Percentiles rank a stretch among this genome's conserved stretches.
Conservation (phyloP, 768 basidiomycete genomes). For the Mrakia blollopis region DNA sequence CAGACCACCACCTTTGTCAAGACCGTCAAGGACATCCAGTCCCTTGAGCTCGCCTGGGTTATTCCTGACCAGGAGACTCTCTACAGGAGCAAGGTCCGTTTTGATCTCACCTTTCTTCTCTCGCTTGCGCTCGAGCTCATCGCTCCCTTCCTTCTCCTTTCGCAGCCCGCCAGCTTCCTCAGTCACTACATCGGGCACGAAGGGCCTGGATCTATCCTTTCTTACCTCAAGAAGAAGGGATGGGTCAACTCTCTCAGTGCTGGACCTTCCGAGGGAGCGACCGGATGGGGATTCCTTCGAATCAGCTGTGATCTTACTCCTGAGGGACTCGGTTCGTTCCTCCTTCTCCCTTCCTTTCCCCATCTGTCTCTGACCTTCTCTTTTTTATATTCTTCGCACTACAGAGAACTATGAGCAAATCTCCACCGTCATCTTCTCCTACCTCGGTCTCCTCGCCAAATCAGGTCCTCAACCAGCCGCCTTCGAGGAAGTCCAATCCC, state of each 20-base stretch:
- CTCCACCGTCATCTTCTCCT: slow-evolving; percentile 68
- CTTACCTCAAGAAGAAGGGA: slow-evolving; percentile 81
- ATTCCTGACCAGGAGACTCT: slow-evolving; percentile 45
- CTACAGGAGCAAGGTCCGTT: slow-evolving; percentile 55
- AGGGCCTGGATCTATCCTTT: slow-evolving; percentile 83
- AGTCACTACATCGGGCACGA: slow-evolving; percentile 68
- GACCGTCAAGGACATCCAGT: slow-evolving; percentile 81
- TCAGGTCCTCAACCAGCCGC: slow-evolving; percentile 47
- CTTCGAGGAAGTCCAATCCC: slow-evolving; percentile 67
- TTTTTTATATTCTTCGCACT: no score
- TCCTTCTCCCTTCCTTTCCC: background rate
- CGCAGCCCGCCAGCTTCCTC: slow-evolving; percentile 62
- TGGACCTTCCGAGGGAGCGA: slow-evolving; percentile 62
- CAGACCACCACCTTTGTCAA: slow-evolving; percentile 55
- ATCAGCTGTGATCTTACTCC: slow-evolving; percentile 72
- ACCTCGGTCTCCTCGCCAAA: slow-evolving; percentile 49
- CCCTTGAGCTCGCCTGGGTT: slow-evolving; percentile 60
- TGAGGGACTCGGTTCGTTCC: slow-evolving; percentile 74
- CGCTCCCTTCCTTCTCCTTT: background rate
- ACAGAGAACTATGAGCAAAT: slow-evolving; percentile 71
- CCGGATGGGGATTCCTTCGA: slow-evolving; percentile 83
- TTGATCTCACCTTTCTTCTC: background rate
- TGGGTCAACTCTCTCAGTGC: slow-evolving; percentile 73
- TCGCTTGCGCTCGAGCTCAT: background rate
- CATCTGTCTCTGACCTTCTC: background rate